A percentile compares a stretch with the other conserved stretches of the same genome.
phyloP scores from a whole-genome alignment of 768 basidiomycete genomes.

The Panellus pusillus region DNA sequence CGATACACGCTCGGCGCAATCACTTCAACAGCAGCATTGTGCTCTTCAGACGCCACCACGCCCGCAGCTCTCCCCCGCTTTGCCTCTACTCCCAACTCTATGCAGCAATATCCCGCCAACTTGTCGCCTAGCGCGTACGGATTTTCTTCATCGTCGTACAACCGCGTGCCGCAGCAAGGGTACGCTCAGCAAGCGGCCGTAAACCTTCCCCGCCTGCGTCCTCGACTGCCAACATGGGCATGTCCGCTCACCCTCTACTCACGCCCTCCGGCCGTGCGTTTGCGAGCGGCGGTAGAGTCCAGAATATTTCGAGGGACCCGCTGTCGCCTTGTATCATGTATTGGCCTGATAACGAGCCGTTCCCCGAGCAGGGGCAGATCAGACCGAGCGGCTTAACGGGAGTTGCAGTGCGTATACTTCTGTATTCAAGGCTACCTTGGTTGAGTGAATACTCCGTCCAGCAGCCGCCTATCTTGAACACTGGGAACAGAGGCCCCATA shows the following conservation, averaged over 20 bases:
- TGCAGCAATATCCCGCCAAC: constrained; percentile 10
- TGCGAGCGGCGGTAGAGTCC: constrained; percentile 73
- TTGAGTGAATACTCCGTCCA: constrained; percentile 28
- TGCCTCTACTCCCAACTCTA: constrained; percentile 9
- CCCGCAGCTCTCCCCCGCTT: constrained; percentile 17
- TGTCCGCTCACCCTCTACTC: constrained; percentile 45
- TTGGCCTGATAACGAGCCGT: constrained; percentile 88
- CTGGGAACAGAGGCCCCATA: constrained; percentile 85
- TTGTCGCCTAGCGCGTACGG: constrained; percentile 12
- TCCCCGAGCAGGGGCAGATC: constrained; percentile 80
- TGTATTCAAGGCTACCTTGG: constrained; percentile 1
- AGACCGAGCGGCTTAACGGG: constrained; percentile 56
- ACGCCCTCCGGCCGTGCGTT: constrained; percentile 84
- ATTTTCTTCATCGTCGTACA: constrained; percentile 7
- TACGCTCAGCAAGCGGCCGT: constrained; percentile 1
- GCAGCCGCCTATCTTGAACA: constrained; percentile 88
- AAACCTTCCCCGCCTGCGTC: constrained; percentile 11
- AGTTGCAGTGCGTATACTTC: constrained; percentile 45
- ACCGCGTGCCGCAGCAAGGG: neutral
- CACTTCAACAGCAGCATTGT: constrained; percentile 23
- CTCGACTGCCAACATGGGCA: constrained; percentile 11
- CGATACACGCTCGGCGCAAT: constrained; percentile 26
- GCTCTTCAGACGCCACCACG: constrained; percentile 7
- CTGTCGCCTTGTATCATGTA: constrained; percentile 78
- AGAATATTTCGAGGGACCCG: constrained; percentile 76